Evolutionary conservation across 2,329 filamentous ascomycete species (phyloP), one percentile per base, ranked within the genome.

Genomic region (Chaetomiaceae sp.): DNA sequence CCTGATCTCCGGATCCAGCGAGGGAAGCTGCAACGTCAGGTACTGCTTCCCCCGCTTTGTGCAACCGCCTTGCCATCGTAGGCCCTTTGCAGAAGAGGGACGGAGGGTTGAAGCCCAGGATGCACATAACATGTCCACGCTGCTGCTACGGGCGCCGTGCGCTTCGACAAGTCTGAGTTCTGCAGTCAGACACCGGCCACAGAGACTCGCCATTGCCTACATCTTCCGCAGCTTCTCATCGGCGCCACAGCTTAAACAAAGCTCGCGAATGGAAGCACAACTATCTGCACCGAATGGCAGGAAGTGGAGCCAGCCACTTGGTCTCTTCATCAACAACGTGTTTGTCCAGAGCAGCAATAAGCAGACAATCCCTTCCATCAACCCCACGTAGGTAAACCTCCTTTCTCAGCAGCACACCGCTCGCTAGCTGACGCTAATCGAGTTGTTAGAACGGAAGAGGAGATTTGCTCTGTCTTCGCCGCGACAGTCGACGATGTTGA

Each of bases 241-340:
- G 24, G 22, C 5, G 9, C 22, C 5, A 24, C 22, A 24, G 9
- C 22, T 24, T 24, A 46, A 42, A 12, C n/a, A n/a, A 6, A 29
- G n/a, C 12, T 30, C 42, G 29, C 59, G 42, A 2, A 62, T 66
- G 57, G 60, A 68, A 38, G 67, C 81, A 43, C 74, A 87, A 58
- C 74, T 91, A 48, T 84, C 75, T 8, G 84, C 86, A 40, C 86
- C 86, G 4, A 91, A 91, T 66, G 86, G 85, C 57, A 73, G 69
- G 64, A 81, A 77, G 57, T 90, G 86, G 67, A 71, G 67, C 11
- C 84, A 88, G 68, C 85, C 86, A 2, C 72, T 78, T 36, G 87
- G 87, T n/a, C 74, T 91, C 8, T 90, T 89, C 66, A 88, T 90
- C 69, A 85, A 87, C 70, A 88, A 89, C 54, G 83, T 88, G 62